Evolutionary conservation across 2,329 filamentous ascomycete species (phyloP), one percentile per base, ranked within the genome.

Genomic region (Zymoseptoria pseudotritici): DNA sequence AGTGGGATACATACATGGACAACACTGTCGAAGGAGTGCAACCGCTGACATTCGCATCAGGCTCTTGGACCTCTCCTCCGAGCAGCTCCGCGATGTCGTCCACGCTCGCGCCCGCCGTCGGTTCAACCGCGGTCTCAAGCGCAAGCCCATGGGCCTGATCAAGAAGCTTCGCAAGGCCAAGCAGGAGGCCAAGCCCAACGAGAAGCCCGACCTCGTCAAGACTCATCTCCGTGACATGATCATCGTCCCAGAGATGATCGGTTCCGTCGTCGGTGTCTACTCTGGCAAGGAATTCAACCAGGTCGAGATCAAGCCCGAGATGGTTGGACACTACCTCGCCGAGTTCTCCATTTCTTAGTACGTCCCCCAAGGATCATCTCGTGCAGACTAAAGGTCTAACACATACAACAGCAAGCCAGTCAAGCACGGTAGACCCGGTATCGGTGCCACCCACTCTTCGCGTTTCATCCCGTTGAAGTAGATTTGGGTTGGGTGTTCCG

Each of bases 391-490:
- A 58, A 55, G 54, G 63, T 66, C 85, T 88, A 78, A 89, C 80
- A 72, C 69, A 59, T 66, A 50, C 62, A 60, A 77, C 75, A 96
- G 91, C 90, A 92, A 92, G 84, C 94, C 94, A 76, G 94, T 99
- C 88, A 99, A 97, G 90, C 94, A 99, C 89, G 94, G 94, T 87
- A 86, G 94, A 82, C 94, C 94, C 77, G 94, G 94, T 97, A 99
- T 99, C 77, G 94, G 94, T 95, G 94, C 94, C 77, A 99, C 94
- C 74, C 92, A 99, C 90, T 97, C 93, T 84, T 99, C 94, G 81
- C 91, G 94, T 88, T 99, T 99, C 89, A 99, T 99, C 86, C 94
- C 94, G 81, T 89, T 99, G 81, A 99, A 99, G 86, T 97, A 97
- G 65, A 66, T 49, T 42, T 50, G 36, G 42, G 51, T 36, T 53